Evolutionary conservation across 192 early-diverging fungal genomes (phyloP).

Genomic region (Obelidium mucronatum): DNA sequence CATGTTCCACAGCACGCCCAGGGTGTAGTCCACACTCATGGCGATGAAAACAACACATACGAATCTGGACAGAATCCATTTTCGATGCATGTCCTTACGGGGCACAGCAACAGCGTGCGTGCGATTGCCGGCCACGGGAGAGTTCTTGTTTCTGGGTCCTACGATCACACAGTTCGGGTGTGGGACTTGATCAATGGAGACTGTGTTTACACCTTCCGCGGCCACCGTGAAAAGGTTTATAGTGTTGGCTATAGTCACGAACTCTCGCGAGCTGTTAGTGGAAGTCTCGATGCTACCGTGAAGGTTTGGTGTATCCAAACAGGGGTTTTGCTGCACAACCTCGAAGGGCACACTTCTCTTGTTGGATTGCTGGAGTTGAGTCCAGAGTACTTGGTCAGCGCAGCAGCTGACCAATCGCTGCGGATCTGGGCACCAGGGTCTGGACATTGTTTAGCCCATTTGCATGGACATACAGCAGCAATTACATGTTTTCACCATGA

Average conservation of each 20-base stretch:
- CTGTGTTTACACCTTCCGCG: conserved; percentile 72
- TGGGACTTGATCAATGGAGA: conserved; percentile 87
- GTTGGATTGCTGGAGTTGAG: conserved; percentile 92
- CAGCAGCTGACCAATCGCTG: conserved; percentile 93
- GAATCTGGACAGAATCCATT: conserved; percentile 70
- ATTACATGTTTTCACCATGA: conserved; percentile 99
- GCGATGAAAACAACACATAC: conserved; percentile 3
- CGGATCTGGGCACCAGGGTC: conserved; percentile 88
- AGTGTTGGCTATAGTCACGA: conserved; percentile 89
- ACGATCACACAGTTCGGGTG: conserved; percentile 88
- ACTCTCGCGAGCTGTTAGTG: conserved; percentile 84
- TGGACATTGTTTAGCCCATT: conserved; percentile 67
- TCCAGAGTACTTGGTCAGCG: conserved; percentile 87
- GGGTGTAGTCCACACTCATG: conserved; percentile 42
- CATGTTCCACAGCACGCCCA: conserved; percentile 45
- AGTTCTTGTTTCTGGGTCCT: conserved; percentile 88
- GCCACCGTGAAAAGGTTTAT: conserved; percentile 96
- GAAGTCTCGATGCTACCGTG: conserved; percentile 93
- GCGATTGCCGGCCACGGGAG: conserved; percentile 91
- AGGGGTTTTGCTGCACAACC: conserved; percentile 75
- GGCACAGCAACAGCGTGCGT: conserved; percentile 91
- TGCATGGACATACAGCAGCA: conserved; percentile 82
- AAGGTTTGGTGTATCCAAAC: conserved; percentile 91
- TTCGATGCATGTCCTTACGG: conserved; percentile 80
- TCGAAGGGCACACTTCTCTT: conserved; percentile 90